Conservation (phyloP, 768 basidiomycete genomes). For the Lentinus tigrinus region DNA sequence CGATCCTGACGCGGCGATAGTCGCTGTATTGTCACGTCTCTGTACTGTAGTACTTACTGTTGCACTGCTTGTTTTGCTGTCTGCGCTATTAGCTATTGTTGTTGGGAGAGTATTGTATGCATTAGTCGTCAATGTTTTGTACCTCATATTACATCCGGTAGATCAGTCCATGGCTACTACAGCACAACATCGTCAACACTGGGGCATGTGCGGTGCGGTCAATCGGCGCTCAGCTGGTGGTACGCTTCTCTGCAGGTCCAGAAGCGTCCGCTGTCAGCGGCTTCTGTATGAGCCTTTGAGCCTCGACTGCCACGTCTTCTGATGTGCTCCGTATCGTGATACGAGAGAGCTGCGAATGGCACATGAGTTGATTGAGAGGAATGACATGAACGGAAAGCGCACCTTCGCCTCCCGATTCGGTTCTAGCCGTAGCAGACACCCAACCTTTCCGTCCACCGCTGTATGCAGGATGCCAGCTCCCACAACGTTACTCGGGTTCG, state of each 20-base stretch:
- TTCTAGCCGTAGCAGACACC: conserved; percentile 89
- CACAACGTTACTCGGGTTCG: conserved; percentile 91
- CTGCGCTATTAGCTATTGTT: background rate
- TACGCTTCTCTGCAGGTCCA: conserved; percentile 6
- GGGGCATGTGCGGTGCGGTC: too few relatives aligned
- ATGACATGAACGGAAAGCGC: conserved; percentile 19
- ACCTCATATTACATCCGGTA: conserved; percentile 18
- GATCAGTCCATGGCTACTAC: conserved; percentile 13
- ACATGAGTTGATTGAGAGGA: background rate
- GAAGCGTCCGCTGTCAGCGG: conserved; percentile 31
- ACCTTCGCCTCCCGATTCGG: conserved; percentile 97
- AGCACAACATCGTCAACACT: background rate
- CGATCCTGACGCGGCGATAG: conserved; percentile 39
- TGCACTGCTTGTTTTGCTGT: background rate
- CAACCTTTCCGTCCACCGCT: conserved; percentile 90
- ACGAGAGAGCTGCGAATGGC: conserved; percentile 69
- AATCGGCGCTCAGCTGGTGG: background rate
- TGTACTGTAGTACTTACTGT: background rate
- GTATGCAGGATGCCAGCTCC: conserved; percentile 96
- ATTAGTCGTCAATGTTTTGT: conserved; percentile 16
- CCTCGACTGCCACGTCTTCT: conserved; percentile 78
- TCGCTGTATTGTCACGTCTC: background rate
- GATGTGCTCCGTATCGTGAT: conserved; percentile 95
- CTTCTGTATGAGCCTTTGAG: conserved; percentile 51
- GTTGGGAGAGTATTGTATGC: conserved; percentile 7